Evolutionary conservation across 2,329 filamentous ascomycete species (phyloP).

Genomic region (Trichoderma endophyticum): DNA sequence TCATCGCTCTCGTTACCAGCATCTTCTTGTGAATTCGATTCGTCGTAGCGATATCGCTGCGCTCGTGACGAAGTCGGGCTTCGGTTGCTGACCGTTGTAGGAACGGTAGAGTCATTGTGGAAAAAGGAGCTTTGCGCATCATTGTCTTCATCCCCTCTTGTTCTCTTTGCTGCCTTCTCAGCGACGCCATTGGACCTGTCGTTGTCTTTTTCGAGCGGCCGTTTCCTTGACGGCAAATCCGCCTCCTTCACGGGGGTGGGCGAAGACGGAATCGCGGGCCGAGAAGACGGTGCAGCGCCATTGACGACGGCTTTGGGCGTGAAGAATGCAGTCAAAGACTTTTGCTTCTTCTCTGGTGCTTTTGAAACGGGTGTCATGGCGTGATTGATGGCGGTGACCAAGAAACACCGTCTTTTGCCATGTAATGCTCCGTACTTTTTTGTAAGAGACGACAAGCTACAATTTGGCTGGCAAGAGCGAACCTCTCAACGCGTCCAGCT

Average conservation of each 20-base stretch:
- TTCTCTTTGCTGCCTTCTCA: conserved; percentile 6
- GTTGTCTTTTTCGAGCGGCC: conserved; percentile 48
- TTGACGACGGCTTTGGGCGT: conserved; percentile 56
- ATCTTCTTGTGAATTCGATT: conserved; percentile 38
- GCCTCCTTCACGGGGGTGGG: conserved; percentile 29
- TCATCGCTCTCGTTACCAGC: conserved; percentile 48
- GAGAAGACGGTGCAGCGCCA: conserved; percentile 38
- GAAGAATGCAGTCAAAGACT: conserved; percentile 85
- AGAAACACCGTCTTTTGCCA: neutral
- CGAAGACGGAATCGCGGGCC: conserved; percentile 28
- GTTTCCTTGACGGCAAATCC: conserved; percentile 43
- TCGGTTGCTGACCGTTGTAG: neutral
- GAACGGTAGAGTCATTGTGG: conserved; percentile 18
- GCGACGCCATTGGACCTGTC: conserved; percentile 30
- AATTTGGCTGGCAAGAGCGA: neutral
- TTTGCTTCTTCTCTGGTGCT: conserved; percentile 62
- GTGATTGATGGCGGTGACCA: neutral
- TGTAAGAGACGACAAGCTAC: neutral
- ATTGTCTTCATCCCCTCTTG: conserved; percentile 39
- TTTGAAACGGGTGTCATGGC: conserved; percentile 39
- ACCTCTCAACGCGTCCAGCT: conserved; percentile 15
- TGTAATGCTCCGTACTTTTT: neutral
- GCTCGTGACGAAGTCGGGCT: conserved; percentile 40
- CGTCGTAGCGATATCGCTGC: conserved; percentile 51
- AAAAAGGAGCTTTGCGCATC: conserved; percentile 35